Conservation (phyloP, 2,329 filamentous ascomycete species). For the Aspergillus japonicus region DNA sequence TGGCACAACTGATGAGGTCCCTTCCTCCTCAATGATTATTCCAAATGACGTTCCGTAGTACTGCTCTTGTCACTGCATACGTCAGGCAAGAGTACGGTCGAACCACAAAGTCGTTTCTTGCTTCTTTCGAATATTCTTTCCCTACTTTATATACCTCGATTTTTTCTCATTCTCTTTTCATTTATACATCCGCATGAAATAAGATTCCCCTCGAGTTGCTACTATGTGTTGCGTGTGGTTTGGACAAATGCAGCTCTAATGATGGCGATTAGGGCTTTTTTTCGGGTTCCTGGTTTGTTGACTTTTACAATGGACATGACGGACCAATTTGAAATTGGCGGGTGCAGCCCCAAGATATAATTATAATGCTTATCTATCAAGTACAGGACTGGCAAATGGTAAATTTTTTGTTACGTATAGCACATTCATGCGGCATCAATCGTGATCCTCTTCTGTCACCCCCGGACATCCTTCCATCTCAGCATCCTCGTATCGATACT, state of each 20-base stretch:
- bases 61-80: background rate
- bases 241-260: background rate
- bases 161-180: constrained; percentile 2
- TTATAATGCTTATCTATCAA: constrained; percentile 12
- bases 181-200: background rate
- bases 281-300: background rate
- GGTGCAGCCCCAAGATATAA: background rate
- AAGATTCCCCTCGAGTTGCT: background rate
- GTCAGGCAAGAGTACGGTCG: background rate
- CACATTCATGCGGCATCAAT: constrained; percentile 43
- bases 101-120: background rate
- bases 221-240: background rate
- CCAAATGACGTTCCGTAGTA: background rate
- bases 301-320: background rate
- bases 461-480: constrained; percentile 92
- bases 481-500: constrained; percentile 66
- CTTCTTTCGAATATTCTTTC: background rate
- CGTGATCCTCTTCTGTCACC: constrained; percentile 77
- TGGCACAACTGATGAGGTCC: constrained; percentile 33
- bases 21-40: constrained; percentile 5
- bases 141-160: background rate
- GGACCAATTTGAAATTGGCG: background rate
- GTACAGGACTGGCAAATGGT: background rate
- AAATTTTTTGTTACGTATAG: constrained; percentile 8
- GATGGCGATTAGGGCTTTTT: background rate